Evolutionary conservation across 345 rosid genomes (phyloP).

Genomic region (Isatis tinctoria): DNA sequence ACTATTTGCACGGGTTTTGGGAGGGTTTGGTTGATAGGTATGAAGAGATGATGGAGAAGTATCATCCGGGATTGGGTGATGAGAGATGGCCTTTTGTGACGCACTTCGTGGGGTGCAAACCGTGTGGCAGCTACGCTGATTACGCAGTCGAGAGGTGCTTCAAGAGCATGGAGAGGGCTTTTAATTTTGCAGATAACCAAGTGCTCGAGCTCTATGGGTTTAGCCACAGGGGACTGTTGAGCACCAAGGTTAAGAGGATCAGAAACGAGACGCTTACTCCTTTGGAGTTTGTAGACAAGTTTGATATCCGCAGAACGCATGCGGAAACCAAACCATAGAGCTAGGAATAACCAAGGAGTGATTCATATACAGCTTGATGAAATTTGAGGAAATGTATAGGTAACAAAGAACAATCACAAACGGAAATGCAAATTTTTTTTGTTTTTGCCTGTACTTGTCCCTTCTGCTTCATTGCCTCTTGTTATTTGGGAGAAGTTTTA

Average conservation of each 20-base stretch:
- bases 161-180: constrained; percentile 93
- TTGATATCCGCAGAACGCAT: constrained; percentile 57
- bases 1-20: constrained; percentile 91
- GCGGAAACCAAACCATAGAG: constrained; percentile 36
- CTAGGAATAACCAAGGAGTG: constrained; percentile 17
- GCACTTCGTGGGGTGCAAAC: constrained; percentile 94
- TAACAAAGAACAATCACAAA: not conserved
- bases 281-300: constrained; percentile 62
- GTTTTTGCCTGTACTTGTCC: not conserved
- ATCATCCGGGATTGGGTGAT: constrained; percentile 90
- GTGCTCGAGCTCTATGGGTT: constrained; percentile 85
- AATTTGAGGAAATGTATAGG: not conserved
- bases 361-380: not conserved
- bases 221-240: constrained; percentile 78
- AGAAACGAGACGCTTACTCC: constrained; percentile 72
- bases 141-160: constrained; percentile 85
- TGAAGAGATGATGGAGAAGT: constrained; percentile 91
- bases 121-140: constrained; percentile 92
- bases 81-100: constrained; percentile 99
- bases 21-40: constrained; percentile 84
- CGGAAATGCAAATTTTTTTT: not conserved
- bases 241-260: constrained; percentile 83
- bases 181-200: constrained; percentile 92
- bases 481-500: not conserved
- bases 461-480: not conserved